phyloP scores from a whole-genome alignment of 2,329 filamentous ascomycete genomes.

The Fonsecaea nubica region DNA sequence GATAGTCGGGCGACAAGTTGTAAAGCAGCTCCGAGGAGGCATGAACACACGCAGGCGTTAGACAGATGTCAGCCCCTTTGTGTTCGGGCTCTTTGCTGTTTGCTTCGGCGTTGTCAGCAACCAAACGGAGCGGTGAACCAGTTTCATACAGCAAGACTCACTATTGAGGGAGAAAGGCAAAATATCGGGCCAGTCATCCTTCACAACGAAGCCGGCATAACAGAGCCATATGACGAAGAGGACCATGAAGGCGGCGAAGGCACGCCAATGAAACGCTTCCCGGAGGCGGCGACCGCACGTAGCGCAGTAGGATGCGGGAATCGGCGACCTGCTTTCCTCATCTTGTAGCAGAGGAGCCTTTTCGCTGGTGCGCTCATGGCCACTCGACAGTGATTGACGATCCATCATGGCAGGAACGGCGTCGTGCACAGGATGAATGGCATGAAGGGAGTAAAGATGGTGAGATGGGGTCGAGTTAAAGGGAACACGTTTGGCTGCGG shows the following conservation, averaged over 20 bases:
- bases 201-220: background rate
- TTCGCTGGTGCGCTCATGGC: background rate
- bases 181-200: background rate
- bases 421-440: background rate
- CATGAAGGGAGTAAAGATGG: background rate
- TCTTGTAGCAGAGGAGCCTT: slow-evolving; percentile 7
- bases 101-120: slow-evolving; percentile 4
- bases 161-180: background rate
- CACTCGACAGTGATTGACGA: background rate
- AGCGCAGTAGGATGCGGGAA: background rate
- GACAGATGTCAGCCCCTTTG: slow-evolving; percentile 51
- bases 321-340: slow-evolving; percentile 10
- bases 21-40: slow-evolving; percentile 68
- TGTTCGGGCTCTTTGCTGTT: background rate
- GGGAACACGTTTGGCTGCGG: background rate
- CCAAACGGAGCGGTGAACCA: background rate
- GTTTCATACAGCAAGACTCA: background rate
- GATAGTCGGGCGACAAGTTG: slow-evolving; percentile 67
- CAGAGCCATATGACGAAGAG: background rate
- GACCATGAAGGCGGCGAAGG: background rate
- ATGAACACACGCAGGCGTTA: slow-evolving; percentile 67
- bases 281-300: slow-evolving; percentile 1
- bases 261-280: background rate
- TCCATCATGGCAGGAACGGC: background rate
- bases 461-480: background rate